These are phyloP conservation scores for Clavaria fumosa DNA, from an alignment of 768 basidiomycete genomes.

Conservation along the genomic window DNA sequence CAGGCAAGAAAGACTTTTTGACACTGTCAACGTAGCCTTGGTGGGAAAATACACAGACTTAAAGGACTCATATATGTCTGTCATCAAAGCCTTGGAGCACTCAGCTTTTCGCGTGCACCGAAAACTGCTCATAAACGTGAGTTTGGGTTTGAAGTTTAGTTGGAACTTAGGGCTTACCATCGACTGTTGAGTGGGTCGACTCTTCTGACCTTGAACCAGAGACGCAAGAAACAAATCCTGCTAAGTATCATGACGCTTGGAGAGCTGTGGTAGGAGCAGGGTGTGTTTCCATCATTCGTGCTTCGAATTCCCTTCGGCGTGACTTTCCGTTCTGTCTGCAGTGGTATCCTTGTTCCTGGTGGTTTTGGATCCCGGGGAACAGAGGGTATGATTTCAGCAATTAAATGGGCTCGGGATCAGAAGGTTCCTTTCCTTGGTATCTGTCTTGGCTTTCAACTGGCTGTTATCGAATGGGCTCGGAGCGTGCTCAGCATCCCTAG, in stretches of 20 bases:
- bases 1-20: constrained; percentile 90
- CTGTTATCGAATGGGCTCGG: constrained; percentile 89
- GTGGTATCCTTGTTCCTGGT: constrained; percentile 93
- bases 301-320: too few relatives aligned
- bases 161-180: neutral
- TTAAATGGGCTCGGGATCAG: constrained; percentile 92
- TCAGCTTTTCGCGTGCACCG: constrained; percentile 85
- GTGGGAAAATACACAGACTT: constrained; percentile 97
- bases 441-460: constrained; percentile 94
- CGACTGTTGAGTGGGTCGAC: constrained; percentile 70
- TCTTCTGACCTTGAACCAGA: constrained; percentile 81
- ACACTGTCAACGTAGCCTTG: constrained; percentile 75
- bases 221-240: constrained; percentile 64
- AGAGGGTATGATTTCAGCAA: constrained; percentile 97
- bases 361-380: constrained; percentile 90
- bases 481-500: constrained; percentile 61
- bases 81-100: constrained; percentile 92
- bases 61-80: constrained; percentile 97
- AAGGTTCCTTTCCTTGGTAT: constrained; percentile 92
- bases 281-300: constrained; percentile 31
- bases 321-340: constrained; percentile 16
- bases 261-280: constrained; percentile 77
- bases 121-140: constrained; percentile 66
- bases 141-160: constrained; percentile 12
- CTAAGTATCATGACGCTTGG: constrained; percentile 93